Percentiles rank a stretch among this genome's conserved stretches.
Conservation (phyloP, 106 monocot species). For the Xerophyta viscosa region DNA sequence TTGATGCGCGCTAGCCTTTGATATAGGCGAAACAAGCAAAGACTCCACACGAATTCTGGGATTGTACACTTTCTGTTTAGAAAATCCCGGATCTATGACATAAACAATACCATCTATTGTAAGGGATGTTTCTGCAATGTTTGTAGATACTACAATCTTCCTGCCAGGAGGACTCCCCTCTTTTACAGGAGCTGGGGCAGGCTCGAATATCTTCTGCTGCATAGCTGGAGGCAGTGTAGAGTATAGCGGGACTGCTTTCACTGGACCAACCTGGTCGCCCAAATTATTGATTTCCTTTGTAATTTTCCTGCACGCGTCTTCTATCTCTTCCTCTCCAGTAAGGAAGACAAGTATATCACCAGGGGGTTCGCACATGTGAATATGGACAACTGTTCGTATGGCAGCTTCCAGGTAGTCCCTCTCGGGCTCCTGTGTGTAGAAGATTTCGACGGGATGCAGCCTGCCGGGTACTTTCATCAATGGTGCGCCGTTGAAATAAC, state of each 20-base stretch:
- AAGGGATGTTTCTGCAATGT: conserved; percentile 78
- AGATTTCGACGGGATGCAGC: conserved; percentile 65
- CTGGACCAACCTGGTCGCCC: conserved; percentile 73
- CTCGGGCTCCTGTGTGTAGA: conserved; percentile 68
- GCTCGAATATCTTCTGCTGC: conserved; percentile 71
- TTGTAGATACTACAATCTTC: conserved; percentile 76
- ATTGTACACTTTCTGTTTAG: conserved; percentile 79
- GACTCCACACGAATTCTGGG: conserved; percentile 63
- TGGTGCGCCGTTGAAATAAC: conserved; percentile 60
- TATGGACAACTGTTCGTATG: conserved; percentile 67
- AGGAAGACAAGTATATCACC: conserved; percentile 74
- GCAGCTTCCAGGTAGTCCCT: conserved; percentile 80
- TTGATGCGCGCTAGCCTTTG: conserved; percentile 76
- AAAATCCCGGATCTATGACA: conserved; percentile 81
- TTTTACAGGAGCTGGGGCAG: conserved; percentile 49
- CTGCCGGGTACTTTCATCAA: conserved; percentile 67
- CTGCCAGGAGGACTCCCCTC: conserved; percentile 60
- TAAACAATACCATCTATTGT: conserved; percentile 84
- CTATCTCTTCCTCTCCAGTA: conserved; percentile 73
- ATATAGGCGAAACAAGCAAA: conserved; percentile 64
- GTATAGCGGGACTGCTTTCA: conserved; percentile 62
- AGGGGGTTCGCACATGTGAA: conserved; percentile 62
- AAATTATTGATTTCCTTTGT: conserved; percentile 53
- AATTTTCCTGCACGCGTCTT: conserved; percentile 62
- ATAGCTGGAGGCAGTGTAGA: conserved; percentile 60